Evolutionary conservation across 306 rosid species (phyloP), one percentile per base, ranked within the genome.

Genomic region (Ceratonia siliqua): DNA sequence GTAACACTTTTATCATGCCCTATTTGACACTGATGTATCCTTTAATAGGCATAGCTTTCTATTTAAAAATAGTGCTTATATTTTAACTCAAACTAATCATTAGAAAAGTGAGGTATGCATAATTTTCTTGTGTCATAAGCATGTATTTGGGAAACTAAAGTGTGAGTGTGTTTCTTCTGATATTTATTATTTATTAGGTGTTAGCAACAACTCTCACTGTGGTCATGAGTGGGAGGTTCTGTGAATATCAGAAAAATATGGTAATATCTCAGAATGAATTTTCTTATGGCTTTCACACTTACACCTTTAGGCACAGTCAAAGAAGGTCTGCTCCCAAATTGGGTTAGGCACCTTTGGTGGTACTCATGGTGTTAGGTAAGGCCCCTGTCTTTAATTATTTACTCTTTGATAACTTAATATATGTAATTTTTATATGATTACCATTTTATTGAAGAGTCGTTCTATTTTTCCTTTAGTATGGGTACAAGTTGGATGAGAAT

Each of bases 301-400:
- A n/a, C n/a, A 62, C 9, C 21, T 70, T 55, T 78, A 94, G 97
- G 89, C 74, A 28, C 74, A 70, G 13, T 93, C 98, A 21, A 82
- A 81, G 80, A 92, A 83, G 85, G 78, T 92, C 22, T 94, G 99
- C 86, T 89, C 95, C 72, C 88, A 85, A 70, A 74, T 92, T 78
- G 96, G 96, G 32, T 58, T 90, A 81, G 92, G 99, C 80, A 27
- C 91, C 77, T 92, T 87, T 74, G 98, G 92, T 55, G 96, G 93
- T 32, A 79, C 86, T 73, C 89, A 3, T 13, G 87, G 87, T 71
- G 92, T 89, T 48, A 81, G 96, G 99, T 94, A 49, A 81, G 81
- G 62, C 59, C 62, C 21, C 0, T 73, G 78, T 21, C 28, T 50
- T 63, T 62, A 12, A 1, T 57, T 25, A 57, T 5, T 28, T 52